Conservation (phyloP, 306 rosid genomes). For the Cucumis hystrix region DNA sequence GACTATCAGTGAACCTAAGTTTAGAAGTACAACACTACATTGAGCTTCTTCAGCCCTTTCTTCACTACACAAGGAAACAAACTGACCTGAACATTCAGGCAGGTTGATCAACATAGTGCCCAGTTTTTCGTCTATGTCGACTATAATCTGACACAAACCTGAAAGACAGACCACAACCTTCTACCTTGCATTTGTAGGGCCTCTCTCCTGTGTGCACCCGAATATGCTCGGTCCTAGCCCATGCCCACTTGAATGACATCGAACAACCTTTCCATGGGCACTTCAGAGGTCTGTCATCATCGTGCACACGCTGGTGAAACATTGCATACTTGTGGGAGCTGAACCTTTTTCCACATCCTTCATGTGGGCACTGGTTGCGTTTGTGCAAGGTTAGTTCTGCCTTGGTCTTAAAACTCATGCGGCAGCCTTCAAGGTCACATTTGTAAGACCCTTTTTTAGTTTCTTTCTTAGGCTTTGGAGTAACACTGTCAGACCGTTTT, state of each 20-base stretch:
- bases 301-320: conserved; percentile 85
- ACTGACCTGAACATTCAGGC: conserved; percentile 11
- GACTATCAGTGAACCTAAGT: neutral
- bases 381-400: conserved; percentile 62
- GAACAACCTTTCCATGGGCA: conserved; percentile 98
- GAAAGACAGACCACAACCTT: conserved; percentile 85
- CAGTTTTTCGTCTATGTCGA: conserved; percentile 87
- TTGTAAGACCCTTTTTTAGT: conserved; percentile 25
- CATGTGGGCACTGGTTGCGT: conserved; percentile 67
- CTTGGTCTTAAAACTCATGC: conserved; percentile 63
- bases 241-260: conserved; percentile 97
- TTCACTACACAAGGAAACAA: neutral
- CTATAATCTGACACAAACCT: conserved; percentile 90
- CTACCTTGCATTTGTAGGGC: conserved; percentile 78
- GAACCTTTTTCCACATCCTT: conserved; percentile 93
- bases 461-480: conserved; percentile 28
- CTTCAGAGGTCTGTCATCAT: conserved; percentile 81
- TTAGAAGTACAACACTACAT: neutral
- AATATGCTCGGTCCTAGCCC: conserved; percentile 96
- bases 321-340: conserved; percentile 77
- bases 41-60: conserved; percentile 1
- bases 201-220: conserved; percentile 95
- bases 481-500: conserved; percentile 24
- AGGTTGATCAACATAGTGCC: conserved; percentile 52
- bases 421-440: conserved; percentile 79